These are phyloP conservation scores for Chlamydomonas asymmetrica DNA, from an alignment of 139 green algal genomes.

Conservation along the genomic window DNA sequence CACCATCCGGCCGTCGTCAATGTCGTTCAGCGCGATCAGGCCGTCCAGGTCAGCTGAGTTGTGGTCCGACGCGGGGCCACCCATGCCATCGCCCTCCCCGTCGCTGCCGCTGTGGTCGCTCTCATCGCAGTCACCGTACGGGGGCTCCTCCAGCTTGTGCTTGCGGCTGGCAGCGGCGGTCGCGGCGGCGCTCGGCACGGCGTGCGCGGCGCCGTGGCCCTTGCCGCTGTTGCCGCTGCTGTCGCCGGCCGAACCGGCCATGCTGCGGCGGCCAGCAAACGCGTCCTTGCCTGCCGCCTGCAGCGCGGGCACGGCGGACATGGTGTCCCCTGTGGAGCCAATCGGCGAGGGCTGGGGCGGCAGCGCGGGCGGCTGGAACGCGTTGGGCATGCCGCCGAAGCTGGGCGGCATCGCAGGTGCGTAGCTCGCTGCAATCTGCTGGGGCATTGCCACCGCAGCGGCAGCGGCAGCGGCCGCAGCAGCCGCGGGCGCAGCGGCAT, in stretches of 20 bases:
- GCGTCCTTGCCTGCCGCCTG: not conserved
- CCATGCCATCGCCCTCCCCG: not conserved
- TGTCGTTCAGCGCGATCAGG: conserved; percentile 10
- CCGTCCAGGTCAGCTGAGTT: not conserved
- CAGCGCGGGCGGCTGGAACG: no score
- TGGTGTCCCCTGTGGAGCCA: not conserved
- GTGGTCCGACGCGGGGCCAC: not conserved
- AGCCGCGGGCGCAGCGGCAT: conserved; percentile 16
- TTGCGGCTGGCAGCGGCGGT: not conserved
- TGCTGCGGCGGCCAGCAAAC: not conserved
- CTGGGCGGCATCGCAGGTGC: no score
- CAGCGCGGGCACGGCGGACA: not conserved
- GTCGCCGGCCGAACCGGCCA: not conserved
- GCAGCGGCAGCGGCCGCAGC: no score
- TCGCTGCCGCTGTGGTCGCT: not conserved
- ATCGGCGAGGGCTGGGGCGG: no score
- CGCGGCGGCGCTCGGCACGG: not conserved
- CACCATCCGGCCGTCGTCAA: conserved; percentile 33
- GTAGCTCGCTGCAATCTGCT: no score
- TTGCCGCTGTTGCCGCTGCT: conserved; percentile 10
- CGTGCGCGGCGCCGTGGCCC: not conserved
- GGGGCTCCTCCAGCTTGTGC: not conserved
- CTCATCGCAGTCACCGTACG: not conserved
- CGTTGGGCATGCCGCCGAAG: no score
- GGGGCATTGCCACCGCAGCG: no score